phyloP scores from a whole-genome alignment of 179 eudicot species.

The Camellia oleifera region DNA sequence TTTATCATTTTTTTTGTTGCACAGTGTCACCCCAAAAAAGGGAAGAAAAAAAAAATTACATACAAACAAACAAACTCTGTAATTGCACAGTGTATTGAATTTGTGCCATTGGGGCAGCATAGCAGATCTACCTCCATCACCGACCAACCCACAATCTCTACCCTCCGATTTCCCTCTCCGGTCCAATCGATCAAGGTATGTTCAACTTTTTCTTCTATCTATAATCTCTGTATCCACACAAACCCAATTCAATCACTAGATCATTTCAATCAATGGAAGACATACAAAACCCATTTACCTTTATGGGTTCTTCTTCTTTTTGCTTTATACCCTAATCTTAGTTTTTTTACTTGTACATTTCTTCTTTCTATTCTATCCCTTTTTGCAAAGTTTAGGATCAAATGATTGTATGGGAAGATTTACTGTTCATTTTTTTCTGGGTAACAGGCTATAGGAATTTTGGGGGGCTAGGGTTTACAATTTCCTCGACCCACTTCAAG shows the following conservation, averaged over 20 bases:
- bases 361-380: not conserved
- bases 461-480: not conserved
- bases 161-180: not conserved
- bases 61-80: not conserved
- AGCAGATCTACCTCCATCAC: conserved; percentile 8
- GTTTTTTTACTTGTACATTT: not conserved
- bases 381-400: not conserved
- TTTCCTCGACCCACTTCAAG: not conserved
- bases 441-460: not conserved
- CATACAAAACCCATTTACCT: not conserved
- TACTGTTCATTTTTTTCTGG: not conserved
- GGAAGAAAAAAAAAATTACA: too few species aligned
- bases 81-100: not conserved
- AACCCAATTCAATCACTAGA: not conserved
- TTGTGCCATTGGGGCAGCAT: not conserved
- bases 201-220: not conserved
- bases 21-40: too few species aligned
- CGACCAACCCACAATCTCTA: not conserved
- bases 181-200: not conserved
- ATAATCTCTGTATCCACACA: too few species aligned
- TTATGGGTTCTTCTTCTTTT: not conserved
- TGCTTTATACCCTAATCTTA: not conserved
- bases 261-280: not conserved
- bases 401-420: not conserved
- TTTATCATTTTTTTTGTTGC: too few species aligned